Evolutionary conservation across 257 asterid species (phyloP).

Genomic region (Jaltomata sinuosa): DNA sequence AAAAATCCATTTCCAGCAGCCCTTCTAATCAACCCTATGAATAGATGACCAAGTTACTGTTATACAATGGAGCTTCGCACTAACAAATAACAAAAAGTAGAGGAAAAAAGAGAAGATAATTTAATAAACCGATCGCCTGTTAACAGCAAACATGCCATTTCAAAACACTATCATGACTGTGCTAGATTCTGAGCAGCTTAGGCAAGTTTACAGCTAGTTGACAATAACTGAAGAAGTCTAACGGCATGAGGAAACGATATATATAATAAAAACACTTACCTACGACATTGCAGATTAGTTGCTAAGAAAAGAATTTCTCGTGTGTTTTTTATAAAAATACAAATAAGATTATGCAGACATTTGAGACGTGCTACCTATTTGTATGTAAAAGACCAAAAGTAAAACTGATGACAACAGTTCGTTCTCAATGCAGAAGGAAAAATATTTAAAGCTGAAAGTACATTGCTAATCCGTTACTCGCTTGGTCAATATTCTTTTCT

Average conservation of each 20-base stretch:
- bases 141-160: neutral
- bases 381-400: neutral
- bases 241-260: neutral
- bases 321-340: neutral
- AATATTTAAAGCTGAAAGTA: neutral
- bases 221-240: neutral
- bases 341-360: neutral
- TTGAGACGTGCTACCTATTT: neutral
- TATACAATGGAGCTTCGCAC: neutral
- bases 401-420: neutral
- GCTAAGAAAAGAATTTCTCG: neutral
- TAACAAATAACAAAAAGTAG: neutral
- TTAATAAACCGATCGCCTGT: neutral
- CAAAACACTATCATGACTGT: neutral
- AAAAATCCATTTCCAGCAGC: slow-evolving; percentile 24
- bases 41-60: neutral
- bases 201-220: neutral
- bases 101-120: neutral
- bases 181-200: neutral
- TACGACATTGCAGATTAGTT: neutral
- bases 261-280: neutral
- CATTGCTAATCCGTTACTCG: neutral
- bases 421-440: neutral
- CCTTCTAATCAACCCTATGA: neutral
- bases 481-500: neutral